Evolutionary conservation across 2,329 filamentous ascomycete genomes (phyloP), one percentile per base, ranked within the genome.

Genomic region (Claviceps sp.): DNA sequence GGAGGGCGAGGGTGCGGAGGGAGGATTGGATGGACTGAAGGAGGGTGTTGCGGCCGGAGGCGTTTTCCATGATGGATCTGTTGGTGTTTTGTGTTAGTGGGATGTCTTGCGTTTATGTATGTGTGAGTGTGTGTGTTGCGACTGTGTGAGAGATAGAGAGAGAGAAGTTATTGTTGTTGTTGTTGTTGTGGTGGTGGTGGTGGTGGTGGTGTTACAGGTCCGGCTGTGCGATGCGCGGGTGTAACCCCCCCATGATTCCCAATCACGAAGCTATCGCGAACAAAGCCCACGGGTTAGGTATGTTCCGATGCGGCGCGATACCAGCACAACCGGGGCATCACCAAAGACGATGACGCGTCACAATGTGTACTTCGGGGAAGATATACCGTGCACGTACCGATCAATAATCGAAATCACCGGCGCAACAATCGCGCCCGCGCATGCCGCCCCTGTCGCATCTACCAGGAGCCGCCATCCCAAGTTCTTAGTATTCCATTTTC

Each of bases 391-490:
- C 22, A 42, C 58, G 44, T 71, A 90, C 86, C 85, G 81, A 67
- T 95, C 89, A 67, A 96, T 93, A 58, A 93, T 84, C 40, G 85
- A 86, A 56, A 95, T 91, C 41, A 94, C 65, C 1, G 90, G 89
- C 51, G 89, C 88, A 47, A 95, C 85, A 55, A 93, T 71, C 6
- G 77, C 78, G 2, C 85, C 88, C 11, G 89, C 87, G 46, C 79
- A 77, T 2, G 78, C 76, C 1, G 88, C 89, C 60, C 84, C 83
- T 45, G 78, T 66, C 22, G 78, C 67, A 70, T 95, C 88, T 16
- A 81, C 78, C 44, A 74, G 79, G 13, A 94, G 63, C 50, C 88
- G 77, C 57, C 76, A 66, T 14, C 77, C 77, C 52, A 95, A 67
- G 59, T 86, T 84, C 57, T 80, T 78, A 24, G 86, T 90, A 66